Evolutionary conservation across 2,329 filamentous ascomycete species (phyloP).

Genomic region (Cryphonectria radicalis): DNA sequence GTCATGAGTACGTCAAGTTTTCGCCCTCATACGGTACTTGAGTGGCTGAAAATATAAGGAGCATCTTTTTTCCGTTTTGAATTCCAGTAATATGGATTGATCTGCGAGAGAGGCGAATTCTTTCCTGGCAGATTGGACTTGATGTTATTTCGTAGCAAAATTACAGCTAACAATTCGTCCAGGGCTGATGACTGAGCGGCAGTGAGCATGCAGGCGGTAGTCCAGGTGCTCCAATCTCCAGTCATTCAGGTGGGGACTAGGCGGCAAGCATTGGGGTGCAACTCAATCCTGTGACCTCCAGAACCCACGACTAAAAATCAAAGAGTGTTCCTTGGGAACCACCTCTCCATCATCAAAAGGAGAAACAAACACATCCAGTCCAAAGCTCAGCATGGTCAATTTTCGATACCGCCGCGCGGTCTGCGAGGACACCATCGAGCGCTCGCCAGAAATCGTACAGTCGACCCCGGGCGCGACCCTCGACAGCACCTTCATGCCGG

Average conservation of each 20-base stretch:
- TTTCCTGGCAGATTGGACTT: neutral
- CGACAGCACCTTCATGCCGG: slow-evolving; percentile 11
- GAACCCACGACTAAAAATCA: neutral
- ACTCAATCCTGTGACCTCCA: neutral
- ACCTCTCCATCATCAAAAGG: neutral
- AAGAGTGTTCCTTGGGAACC: neutral
- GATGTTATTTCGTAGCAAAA: neutral
- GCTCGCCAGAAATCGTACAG: neutral
- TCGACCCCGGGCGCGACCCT: slow-evolving; percentile 13
- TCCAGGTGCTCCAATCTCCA: neutral
- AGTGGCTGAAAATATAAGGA: neutral
- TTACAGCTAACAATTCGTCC: neutral
- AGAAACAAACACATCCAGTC: neutral
- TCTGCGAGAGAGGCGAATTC: neutral
- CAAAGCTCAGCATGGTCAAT: neutral
- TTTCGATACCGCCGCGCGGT: neutral
- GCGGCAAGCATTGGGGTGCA: neutral
- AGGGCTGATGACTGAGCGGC: neutral
- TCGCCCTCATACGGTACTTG: neutral
- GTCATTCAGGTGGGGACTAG: neutral
- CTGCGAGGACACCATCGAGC: slow-evolving; percentile 16
- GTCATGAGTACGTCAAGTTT: neutral
- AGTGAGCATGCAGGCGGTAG: neutral
- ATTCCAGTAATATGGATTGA: neutral
- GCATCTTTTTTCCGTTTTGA: neutral